These are phyloP conservation scores for Lodderomyces margitis DNA, from an alignment of 1,139 yeast genomes.

Conservation along the genomic window DNA sequence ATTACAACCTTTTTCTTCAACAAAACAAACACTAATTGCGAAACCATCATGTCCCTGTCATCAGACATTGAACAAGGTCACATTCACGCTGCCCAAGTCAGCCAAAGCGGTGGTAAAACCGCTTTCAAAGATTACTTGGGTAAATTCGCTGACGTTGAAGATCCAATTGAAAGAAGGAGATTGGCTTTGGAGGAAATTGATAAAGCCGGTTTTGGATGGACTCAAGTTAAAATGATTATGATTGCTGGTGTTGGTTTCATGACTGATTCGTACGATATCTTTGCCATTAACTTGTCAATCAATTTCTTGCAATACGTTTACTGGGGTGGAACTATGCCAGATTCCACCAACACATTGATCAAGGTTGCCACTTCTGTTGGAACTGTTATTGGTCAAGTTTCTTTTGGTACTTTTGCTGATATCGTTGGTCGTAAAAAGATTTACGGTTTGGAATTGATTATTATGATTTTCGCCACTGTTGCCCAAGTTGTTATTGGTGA, in stretches of 20 bases:
- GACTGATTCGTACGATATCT: conserved; percentile 90
- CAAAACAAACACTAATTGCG: not conserved
- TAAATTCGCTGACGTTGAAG: conserved; percentile 80
- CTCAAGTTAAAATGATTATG: conserved; percentile 79
- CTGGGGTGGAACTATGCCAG: conserved; percentile 63
- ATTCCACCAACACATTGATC: conserved; percentile 68
- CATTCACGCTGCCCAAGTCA: conserved; percentile 7
- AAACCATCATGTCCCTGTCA: not conserved
- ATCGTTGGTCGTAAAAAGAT: conserved; percentile 82
- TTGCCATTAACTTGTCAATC: conserved; percentile 80
- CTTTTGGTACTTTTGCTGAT: conserved; percentile 86
- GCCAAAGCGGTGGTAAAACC: conserved; percentile 68
- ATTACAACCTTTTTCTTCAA: not conserved
- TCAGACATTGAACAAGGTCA: conserved; percentile 5
- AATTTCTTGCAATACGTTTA: conserved; percentile 72
- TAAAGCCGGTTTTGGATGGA: conserved; percentile 82
- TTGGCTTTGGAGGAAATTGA: conserved; percentile 87
- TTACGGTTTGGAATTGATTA: conserved; percentile 81
- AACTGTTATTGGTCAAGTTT: conserved; percentile 87
- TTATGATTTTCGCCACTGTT: conserved; percentile 78
- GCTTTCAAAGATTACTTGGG: conserved; percentile 86
- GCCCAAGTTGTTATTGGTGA: conserved; percentile 71
- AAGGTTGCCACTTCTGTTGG: conserved; percentile 93
- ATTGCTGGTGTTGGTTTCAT: conserved; percentile 95
- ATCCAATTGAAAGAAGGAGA: conserved; percentile 87